Percentiles rank a stretch among this genome's conserved stretches.
These are phyloP conservation scores for Eucalyptus polybractea DNA, from an alignment of 345 rosid genomes.

Conservation along the genomic window DNA sequence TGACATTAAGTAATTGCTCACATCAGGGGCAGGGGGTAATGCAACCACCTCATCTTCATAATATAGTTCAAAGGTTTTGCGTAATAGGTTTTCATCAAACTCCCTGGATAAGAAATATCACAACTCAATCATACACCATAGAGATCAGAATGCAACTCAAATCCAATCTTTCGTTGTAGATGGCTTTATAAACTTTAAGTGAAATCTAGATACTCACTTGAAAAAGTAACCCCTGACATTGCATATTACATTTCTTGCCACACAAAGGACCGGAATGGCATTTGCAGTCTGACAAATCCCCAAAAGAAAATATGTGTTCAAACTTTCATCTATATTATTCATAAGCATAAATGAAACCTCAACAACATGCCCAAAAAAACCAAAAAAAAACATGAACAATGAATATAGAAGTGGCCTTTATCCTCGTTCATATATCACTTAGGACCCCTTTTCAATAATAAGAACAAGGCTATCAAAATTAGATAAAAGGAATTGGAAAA, in stretches of 20 bases:
- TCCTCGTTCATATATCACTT: background rate
- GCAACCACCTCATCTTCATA: conserved; percentile 73
- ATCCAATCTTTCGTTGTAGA: background rate
- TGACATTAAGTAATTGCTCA: conserved; percentile 78
- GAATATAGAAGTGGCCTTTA: background rate
- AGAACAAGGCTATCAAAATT: background rate
- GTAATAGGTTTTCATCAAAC: conserved; percentile 75
- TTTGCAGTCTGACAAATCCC: conserved; percentile 43
- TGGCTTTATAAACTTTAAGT: background rate
- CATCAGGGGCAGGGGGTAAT: conserved; percentile 84
- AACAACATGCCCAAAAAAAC: background rate
- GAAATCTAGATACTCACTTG: conserved; percentile 40
- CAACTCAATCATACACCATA: background rate
- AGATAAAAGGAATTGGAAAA: background rate
- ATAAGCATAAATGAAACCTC: background rate
- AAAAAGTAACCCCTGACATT: conserved; percentile 92
- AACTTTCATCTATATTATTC: background rate
- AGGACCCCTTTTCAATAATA: background rate
- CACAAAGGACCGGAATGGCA: conserved; percentile 75
- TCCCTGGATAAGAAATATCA: conserved; percentile 40
- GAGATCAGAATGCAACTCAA: background rate
- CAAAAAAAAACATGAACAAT: background rate
- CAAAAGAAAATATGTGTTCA: background rate
- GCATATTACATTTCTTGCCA: conserved; percentile 99
- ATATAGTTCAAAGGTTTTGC: conserved; percentile 54